A percentile compares a stretch with the other conserved stretches of the same genome.
phyloP scores from a whole-genome alignment of 257 asterid genomes.

The Leptodermis oblonga region DNA sequence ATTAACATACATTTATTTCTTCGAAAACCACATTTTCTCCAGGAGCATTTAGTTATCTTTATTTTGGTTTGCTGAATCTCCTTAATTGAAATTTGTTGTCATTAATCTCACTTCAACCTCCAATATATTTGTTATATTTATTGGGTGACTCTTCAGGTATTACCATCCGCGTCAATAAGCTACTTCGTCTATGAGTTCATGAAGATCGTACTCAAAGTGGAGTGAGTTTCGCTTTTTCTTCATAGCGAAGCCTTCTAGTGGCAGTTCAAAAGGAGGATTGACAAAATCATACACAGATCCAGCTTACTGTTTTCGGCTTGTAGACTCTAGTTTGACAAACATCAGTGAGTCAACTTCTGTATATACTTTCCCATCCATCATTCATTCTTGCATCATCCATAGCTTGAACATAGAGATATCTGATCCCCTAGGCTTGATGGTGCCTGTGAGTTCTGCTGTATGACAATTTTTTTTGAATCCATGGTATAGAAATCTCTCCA shows the following conservation, averaged over 20 bases:
- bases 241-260: constrained; percentile 6
- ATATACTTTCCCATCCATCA: background rate
- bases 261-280: background rate
- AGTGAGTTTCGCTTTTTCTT: constrained; percentile 31
- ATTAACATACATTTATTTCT: background rate
- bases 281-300: constrained; percentile 1
- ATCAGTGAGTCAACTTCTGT: background rate
- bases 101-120: background rate
- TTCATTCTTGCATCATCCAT: background rate
- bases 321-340: constrained; percentile 3
- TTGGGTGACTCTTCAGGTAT: constrained; percentile 45
- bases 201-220: constrained; percentile 88
- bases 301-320: background rate
- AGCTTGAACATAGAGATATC: background rate
- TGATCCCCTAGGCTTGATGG: background rate
- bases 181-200: constrained; percentile 89
- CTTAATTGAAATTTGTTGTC: background rate
- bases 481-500: background rate
- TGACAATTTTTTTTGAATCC: background rate
- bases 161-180: constrained; percentile 96
- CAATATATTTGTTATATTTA: background rate
- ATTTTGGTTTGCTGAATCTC: background rate
- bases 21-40: background rate
- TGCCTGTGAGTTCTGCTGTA: background rate
- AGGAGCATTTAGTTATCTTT: background rate